Evolutionary conservation across 139 green algal genomes (phyloP), one percentile per base, ranked within the genome.

Genomic region (Picocystis salinarum): DNA sequence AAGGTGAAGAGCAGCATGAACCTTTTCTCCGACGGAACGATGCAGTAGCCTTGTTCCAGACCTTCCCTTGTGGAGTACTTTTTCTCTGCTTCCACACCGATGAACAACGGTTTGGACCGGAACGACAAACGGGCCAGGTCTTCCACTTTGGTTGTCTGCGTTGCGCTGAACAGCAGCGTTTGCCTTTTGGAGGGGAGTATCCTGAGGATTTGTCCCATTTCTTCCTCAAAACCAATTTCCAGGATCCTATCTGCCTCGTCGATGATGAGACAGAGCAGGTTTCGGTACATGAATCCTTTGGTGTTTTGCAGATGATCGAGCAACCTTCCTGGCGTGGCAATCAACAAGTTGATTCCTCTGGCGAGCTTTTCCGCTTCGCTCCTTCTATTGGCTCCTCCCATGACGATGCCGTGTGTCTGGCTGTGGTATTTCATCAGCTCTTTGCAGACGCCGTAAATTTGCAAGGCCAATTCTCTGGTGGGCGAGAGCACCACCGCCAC

Each of bases 1-100:
- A 98, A 98, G 9, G 87, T 96, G 73, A 95, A 95, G 13, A 98
- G 77, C 41, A 98, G 73, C 57, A 94, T 66, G 64, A 98, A 92
- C 42, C 85, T 74, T 56, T 90, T 77, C 42, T 83, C 76, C 17
- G 67, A 71, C 15, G 76, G 69, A 17, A 91, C 81, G 17, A 93
- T 71, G 39, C 75, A 88, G 66, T 98, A 98, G 41, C 85, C 88
- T 70, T 94, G 82, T 69, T 95, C 45, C 51, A 96, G 60, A 1
- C 80, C 79, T 58, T 91, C 80, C 3, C 76, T 61, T 0, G 86
- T 44, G 9, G 36, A 44, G 20, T 44, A 19, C 36, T 7, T 44
- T 20, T 20, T 44, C 20, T 44, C 36, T 20, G 24, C 36, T 53
- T 98, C 80, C 7, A 98, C 79, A 23, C 89, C 88, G 15, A 99